Evolutionary conservation across 345 rosid species (phyloP).

Genomic region (Lumnitzera racemosa): DNA sequence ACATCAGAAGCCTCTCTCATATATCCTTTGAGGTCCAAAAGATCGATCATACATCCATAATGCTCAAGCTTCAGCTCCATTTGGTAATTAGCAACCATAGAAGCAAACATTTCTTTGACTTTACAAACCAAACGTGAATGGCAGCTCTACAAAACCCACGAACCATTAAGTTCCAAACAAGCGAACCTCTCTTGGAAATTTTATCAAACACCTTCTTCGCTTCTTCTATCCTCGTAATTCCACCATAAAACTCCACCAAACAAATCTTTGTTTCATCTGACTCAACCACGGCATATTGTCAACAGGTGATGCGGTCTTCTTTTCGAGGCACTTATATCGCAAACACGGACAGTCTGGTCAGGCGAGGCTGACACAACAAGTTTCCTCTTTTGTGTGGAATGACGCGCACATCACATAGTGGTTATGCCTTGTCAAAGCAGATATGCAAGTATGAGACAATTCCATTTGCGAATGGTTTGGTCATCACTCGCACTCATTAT

Average conservation of each 20-base stretch:
- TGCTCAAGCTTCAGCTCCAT: too few species aligned
- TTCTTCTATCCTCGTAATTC: too few species aligned
- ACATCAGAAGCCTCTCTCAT: too few species aligned
- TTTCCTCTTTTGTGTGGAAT: slow-evolving; percentile 92
- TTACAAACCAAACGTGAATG: too few species aligned
- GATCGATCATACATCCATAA: too few species aligned
- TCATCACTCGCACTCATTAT: slow-evolving; percentile 98
- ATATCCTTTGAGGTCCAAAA: too few species aligned
- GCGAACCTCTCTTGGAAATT: too few species aligned
- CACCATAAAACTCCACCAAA: slow-evolving; percentile 55
- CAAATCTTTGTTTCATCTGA: slow-evolving; percentile 85
- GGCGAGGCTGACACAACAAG: slow-evolving; percentile 93
- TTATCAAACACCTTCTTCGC: too few species aligned
- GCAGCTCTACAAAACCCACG: too few species aligned
- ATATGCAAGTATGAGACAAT: slow-evolving; percentile 93
- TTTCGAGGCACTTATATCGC: slow-evolving; percentile 92
- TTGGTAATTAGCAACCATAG: too few species aligned
- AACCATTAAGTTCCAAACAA: too few species aligned
- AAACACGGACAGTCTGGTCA: slow-evolving; percentile 95
- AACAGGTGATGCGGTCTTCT: slow-evolving; percentile 84
- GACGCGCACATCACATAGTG: slow-evolving; percentile 99
- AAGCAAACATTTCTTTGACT: too few species aligned
- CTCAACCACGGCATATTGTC: slow-evolving; percentile 80
- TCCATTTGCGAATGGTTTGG: slow-evolving; percentile 96
- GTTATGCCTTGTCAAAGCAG: slow-evolving; percentile 93